These are phyloP conservation scores for Hammondia hammondi DNA, from an alignment of 169 alveolate species.

Conservation along the genomic window DNA sequence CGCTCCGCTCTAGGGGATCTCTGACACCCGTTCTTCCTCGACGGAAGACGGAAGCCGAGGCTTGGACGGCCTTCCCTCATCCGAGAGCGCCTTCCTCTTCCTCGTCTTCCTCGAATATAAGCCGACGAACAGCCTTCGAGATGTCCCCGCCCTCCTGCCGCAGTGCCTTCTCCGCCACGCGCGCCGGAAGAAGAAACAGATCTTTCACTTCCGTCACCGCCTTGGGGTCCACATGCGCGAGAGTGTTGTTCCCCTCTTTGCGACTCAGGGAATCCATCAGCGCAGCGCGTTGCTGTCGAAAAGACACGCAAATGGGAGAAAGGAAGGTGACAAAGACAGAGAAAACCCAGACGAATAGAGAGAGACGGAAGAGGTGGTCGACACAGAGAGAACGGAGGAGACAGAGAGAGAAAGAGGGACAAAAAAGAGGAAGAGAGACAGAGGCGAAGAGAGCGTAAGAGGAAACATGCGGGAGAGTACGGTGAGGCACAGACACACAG, in stretches of 20 bases:
- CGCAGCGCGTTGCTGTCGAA: slow-evolving; percentile 27
- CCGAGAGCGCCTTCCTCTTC: not conserved
- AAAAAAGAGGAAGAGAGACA: too few species aligned
- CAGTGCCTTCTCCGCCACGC: not conserved
- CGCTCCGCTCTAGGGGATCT: too few species aligned
- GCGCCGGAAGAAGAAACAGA: not conserved
- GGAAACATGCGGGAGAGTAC: too few species aligned
- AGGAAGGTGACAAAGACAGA: not conserved
- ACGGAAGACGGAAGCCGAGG: too few species aligned
- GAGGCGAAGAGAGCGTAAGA: too few species aligned
- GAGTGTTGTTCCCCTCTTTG: not conserved
- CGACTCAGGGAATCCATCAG: slow-evolving; percentile 17
- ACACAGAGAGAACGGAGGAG: not conserved
- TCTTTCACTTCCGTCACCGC: slow-evolving; percentile 11
- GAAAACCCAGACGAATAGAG: not conserved
- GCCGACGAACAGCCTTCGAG: not conserved
- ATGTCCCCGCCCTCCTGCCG: slow-evolving; percentile 23
- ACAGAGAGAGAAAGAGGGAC: too few species aligned
- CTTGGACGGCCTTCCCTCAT: not conserved
- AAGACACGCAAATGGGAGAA: not conserved
- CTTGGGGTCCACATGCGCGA: slow-evolving; percentile 8
- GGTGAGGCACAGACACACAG: too few species aligned
- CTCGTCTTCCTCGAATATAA: not conserved
- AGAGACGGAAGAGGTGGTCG: not conserved
- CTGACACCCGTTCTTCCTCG: too few species aligned